Base-by-base conservation (phyloP, 441 rosid genomes). In the Codiaeum variegatum region DNA sequence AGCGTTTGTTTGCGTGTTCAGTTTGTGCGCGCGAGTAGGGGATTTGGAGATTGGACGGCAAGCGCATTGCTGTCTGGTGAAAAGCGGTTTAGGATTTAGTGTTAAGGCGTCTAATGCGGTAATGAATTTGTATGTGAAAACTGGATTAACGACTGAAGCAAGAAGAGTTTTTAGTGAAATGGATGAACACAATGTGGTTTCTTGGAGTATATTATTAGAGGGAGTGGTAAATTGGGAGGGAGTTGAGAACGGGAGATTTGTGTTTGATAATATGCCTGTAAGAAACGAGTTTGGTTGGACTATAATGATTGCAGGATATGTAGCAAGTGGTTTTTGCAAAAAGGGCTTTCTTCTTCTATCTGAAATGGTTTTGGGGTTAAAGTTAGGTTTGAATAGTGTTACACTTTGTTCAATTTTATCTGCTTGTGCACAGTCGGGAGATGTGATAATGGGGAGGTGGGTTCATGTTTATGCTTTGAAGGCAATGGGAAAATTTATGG, bases 201-300 rank as follows among this genome's bases (percentile, higher is more conserved):
- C 93, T 4, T 88, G 98, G 98, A 93, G 90, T 7, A 85, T 83
- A 36, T 13, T 82, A 72, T 70, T 93, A 79, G 91, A 90, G 67
- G 87, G 88, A 6, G 80, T 78, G 72, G 80, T 90, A 67, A 85
- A 79, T 73, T 87, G 85, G 90, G 88, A 92, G 19, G 96, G 92
- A 11, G 78, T 86, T 1, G 86, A 77, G 71, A 83, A 71, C 64
- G 97, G 90, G n/a, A 86, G 84, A 61, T 51, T 59, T 52, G 74
- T 90, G 74, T 93, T 93, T 52, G 82, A 87, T 34, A 71, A 78
- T 56, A 91, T 93, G 91, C 93, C 94, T 6, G 90, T 83, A 77
- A 88, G 78, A 78, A 93, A 93, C 76, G 87, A 60, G 76, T 90
- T 93, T 69, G 83, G 88, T 12, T 89, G 92, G 92, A 89, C 97